Evolutionary conservation across 164 flowering plant species (phyloP).

Genomic region (Vitis amurensis): DNA sequence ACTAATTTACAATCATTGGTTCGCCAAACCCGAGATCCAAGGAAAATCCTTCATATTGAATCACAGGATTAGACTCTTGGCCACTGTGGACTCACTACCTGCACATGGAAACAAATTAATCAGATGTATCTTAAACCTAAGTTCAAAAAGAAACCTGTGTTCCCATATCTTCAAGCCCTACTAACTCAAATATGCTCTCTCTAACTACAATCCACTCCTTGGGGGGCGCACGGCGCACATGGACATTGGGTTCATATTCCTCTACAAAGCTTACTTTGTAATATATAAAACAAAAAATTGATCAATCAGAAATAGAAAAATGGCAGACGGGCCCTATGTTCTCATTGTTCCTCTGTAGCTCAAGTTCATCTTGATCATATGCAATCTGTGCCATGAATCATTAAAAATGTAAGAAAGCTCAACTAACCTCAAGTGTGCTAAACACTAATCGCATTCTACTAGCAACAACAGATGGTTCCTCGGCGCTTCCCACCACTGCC

Average conservation of each 20-base stretch:
- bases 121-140: not conserved
- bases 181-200: no score
- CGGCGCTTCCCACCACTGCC: constrained; percentile 90
- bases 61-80: constrained; percentile 47
- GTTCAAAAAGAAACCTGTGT: no score
- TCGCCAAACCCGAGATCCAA: not conserved
- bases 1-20: not conserved
- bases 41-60: not conserved
- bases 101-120: constrained; percentile 19
- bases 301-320: no score
- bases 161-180: no score
- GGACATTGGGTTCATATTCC: not conserved
- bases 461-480: constrained; percentile 90
- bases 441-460: constrained; percentile 90
- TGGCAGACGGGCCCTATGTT: not conserved
- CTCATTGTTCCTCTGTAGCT: not conserved
- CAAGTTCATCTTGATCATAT: not conserved
- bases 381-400: not conserved
- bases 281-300: no score
- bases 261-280: not conserved
- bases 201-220: no score
- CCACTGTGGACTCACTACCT: constrained; percentile 98
- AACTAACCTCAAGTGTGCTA: constrained; percentile 86
- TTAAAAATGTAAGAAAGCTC: not conserved
- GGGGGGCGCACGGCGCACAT: no score